A percentile compares a stretch with the other conserved stretches of the same genome.
phyloP scores from a whole-genome alignment of 1,284 basidiomycete species.

The Testicularia cyperi region DNA sequence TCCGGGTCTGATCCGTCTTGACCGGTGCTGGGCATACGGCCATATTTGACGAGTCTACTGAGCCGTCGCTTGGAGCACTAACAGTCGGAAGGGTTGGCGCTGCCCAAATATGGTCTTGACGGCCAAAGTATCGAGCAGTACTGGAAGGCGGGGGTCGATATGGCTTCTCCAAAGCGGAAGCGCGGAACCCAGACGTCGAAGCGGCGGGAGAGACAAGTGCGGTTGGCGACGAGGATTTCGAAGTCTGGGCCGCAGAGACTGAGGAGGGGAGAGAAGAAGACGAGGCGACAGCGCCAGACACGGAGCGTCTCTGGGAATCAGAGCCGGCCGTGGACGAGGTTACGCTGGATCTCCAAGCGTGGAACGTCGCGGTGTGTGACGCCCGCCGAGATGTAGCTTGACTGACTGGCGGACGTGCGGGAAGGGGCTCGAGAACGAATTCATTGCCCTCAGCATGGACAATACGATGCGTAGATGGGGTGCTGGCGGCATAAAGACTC shows the following conservation, averaged over 20 bases:
- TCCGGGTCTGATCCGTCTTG: too few species aligned
- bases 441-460: constrained; percentile 25
- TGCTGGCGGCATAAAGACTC: neutral
- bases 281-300: neutral
- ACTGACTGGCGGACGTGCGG: too few species aligned
- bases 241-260: too few species aligned
- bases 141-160: constrained; percentile 35
- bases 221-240: too few species aligned
- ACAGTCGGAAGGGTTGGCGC: too few species aligned
- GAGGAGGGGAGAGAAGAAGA: neutral
- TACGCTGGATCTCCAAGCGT: too few species aligned
- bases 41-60: too few species aligned
- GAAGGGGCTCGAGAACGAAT: constrained; percentile 26
- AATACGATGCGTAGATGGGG: constrained; percentile 1
- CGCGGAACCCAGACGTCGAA: too few species aligned
- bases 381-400: neutral
- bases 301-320: neutral
- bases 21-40: too few species aligned
- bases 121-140: constrained; percentile 27
- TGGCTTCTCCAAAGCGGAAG: constrained; percentile 8
- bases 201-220: too few species aligned
- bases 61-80: too few species aligned
- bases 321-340: too few species aligned
- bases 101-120: constrained; percentile 27
- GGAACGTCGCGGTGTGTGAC: neutral